Percentiles rank a stretch among this genome's conserved stretches.
phyloP scores from a whole-genome alignment of 2,329 filamentous ascomycete species.

The Trichoderma polysporum region DNA sequence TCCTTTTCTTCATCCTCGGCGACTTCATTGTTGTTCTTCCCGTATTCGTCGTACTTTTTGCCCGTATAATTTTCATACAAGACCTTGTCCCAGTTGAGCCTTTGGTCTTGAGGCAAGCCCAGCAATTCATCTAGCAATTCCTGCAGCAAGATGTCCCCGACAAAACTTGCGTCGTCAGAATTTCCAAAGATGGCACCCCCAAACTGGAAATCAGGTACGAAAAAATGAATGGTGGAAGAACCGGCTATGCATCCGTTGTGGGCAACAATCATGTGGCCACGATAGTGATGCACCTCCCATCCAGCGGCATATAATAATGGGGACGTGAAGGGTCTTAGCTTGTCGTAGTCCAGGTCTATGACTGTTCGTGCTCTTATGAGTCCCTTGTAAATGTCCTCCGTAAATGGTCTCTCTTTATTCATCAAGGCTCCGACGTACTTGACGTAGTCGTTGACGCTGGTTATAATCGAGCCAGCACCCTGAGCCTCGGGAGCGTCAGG shows the following conservation, averaged over 20 bases:
- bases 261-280: conserved; percentile 25
- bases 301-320: conserved; percentile 27
- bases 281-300: conserved; percentile 28
- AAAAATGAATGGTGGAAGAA: conserved; percentile 29
- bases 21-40: neutral
- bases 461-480: conserved; percentile 32
- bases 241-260: conserved; percentile 31
- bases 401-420: conserved; percentile 28
- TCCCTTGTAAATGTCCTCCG: conserved; percentile 27
- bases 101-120: neutral
- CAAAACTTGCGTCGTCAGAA: conserved; percentile 21
- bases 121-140: conserved; percentile 27
- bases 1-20: neutral
- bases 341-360: conserved; percentile 19
- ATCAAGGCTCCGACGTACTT: conserved; percentile 33
- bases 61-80: neutral
- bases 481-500: conserved; percentile 29
- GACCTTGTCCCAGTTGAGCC: neutral
- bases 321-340: conserved; percentile 19
- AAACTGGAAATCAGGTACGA: conserved; percentile 30
- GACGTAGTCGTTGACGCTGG: conserved; percentile 32
- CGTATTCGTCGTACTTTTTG: neutral
- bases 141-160: conserved; percentile 24
- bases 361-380: conserved; percentile 26
- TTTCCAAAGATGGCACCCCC: conserved; percentile 31